Conservation (phyloP, 1,284 basidiomycete species). For the Pseudozyma hubeiensis region DNA sequence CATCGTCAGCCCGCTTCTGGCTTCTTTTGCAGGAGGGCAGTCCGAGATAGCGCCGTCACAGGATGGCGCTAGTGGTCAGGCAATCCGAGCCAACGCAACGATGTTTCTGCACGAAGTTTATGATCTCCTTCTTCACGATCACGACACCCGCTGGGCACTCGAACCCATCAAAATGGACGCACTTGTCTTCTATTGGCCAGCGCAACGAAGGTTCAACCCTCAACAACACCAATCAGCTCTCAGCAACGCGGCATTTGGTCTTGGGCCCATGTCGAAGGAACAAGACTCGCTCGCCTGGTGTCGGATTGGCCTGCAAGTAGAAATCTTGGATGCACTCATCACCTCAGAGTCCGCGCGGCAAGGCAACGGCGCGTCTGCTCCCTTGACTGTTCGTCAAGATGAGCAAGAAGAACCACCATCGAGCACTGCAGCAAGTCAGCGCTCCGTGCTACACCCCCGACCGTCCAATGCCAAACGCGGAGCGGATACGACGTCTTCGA, state of each 20-base stretch:
- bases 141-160: constrained; percentile 35
- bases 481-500: constrained; percentile 1
- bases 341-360: background rate
- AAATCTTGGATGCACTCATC: constrained; percentile 23
- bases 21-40: constrained; percentile 14
- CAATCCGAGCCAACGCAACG: constrained; percentile 7
- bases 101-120: constrained; percentile 15
- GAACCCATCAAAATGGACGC: constrained; percentile 27
- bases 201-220: background rate
- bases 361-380: background rate
- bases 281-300: constrained; percentile 28
- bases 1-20: constrained; percentile 32
- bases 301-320: constrained; percentile 23
- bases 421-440: constrained; percentile 7
- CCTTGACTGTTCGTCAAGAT: background rate
- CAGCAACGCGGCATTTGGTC: constrained; percentile 17
- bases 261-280: constrained; percentile 17
- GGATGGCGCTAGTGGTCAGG: background rate
- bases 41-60: constrained; percentile 13
- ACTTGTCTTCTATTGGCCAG: constrained; percentile 17
- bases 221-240: background rate
- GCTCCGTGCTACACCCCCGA: constrained; percentile 1
- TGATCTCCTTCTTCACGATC: constrained; percentile 25
- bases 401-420: background rate
- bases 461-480: constrained; percentile 22